These are phyloP conservation scores for Phytophthora capsici DNA, from an alignment of 352 stramenopile species.

Conservation along the genomic window DNA sequence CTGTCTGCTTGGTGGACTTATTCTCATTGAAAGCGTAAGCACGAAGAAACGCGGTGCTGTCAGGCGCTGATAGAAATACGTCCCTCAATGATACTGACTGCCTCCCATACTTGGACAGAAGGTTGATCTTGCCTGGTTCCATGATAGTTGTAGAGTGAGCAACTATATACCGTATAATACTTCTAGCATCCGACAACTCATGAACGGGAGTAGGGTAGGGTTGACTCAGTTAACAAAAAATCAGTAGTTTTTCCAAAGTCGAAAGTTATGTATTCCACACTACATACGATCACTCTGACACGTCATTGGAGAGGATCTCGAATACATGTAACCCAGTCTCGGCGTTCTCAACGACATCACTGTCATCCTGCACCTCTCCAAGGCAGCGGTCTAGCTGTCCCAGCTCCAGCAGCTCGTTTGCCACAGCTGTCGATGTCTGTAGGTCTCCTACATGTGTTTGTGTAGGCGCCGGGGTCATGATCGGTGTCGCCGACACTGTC, in stretches of 20 bases:
- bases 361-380: neutral
- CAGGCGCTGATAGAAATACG: conserved; percentile 1
- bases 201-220: neutral
- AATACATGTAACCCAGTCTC: neutral
- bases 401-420: neutral
- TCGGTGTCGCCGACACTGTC: no score
- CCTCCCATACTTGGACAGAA: neutral
- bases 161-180: conserved; percentile 16
- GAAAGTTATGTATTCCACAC: neutral
- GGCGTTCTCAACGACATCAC: conserved; percentile 1
- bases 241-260: conserved; percentile 2
- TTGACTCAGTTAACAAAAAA: conserved; percentile 1
- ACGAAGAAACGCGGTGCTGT: neutral
- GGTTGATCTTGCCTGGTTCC: neutral
- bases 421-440: neutral
- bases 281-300: neutral
- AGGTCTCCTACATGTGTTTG: neutral
- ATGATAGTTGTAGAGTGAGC: neutral
- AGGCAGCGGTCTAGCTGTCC: neutral
- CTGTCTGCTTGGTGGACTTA: conserved; percentile 10
- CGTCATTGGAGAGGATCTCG: neutral
- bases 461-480: no score
- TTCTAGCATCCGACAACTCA: conserved; percentile 9
- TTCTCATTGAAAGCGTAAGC: conserved; percentile 18
- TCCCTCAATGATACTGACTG: neutral